These are phyloP conservation scores for Pedinophyceae sp. DNA, from an alignment of 139 green algal species.

Conservation along the genomic window DNA sequence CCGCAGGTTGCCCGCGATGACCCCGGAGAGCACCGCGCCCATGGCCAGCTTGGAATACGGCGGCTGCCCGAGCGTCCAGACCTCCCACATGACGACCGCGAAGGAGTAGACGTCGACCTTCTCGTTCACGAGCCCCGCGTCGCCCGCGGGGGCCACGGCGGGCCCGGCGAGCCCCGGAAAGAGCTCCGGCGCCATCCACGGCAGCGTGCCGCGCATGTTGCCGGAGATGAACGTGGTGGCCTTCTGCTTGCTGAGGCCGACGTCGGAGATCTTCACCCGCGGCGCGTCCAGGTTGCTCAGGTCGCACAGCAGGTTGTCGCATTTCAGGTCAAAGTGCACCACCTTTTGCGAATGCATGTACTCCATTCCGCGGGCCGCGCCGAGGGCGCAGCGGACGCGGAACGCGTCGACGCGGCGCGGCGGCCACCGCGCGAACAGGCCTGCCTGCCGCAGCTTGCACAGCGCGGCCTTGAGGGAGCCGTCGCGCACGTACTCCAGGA, in stretches of 20 bases:
- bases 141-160: not conserved
- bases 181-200: constrained; percentile 65
- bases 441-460: constrained; percentile 1
- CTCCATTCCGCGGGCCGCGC: constrained; percentile 46
- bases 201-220: constrained; percentile 46
- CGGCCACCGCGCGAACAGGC: not conserved
- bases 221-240: constrained; percentile 41
- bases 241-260: constrained; percentile 56
- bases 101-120: constrained; percentile 47
- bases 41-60: constrained; percentile 24
- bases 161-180: constrained; percentile 16
- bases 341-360: constrained; percentile 44
- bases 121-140: constrained; percentile 11
- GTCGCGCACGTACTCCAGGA: constrained; percentile 35
- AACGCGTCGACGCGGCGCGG: not conserved
- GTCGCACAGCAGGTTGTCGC: constrained; percentile 52
- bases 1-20: constrained; percentile 30
- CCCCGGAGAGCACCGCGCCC: constrained; percentile 29
- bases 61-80: constrained; percentile 39
- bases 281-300: constrained; percentile 32
- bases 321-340: constrained; percentile 41
- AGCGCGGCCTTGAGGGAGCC: constrained; percentile 24
- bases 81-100: constrained; percentile 41
- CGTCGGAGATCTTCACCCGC: constrained; percentile 54
- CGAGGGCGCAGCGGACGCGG: constrained; percentile 15